A percentile compares a stretch with the other conserved stretches of the same genome.
These are phyloP conservation scores for Leccinum subgranulosum DNA, from an alignment of 768 basidiomycete genomes.

Conservation along the genomic window DNA sequence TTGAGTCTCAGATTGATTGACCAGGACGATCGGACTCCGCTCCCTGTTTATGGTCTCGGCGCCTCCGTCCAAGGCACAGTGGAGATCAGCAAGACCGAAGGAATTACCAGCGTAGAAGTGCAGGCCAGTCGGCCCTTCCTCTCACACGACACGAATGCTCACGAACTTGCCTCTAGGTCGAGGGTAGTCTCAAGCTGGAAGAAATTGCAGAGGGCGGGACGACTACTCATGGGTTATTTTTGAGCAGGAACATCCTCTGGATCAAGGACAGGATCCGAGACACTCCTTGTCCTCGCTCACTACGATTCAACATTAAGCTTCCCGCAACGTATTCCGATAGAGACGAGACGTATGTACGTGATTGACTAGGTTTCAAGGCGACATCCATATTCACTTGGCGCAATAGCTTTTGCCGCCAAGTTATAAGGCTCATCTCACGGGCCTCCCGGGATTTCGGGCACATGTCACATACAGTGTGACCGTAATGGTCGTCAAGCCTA, in stretches of 20 bases:
- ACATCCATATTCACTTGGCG: conserved; percentile 2
- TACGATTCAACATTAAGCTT: conserved; percentile 54
- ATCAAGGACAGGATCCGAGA: conserved; percentile 40
- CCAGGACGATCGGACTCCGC: conserved; percentile 46
- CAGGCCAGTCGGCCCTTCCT: conserved; percentile 40
- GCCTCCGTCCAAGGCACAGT: conserved; percentile 54
- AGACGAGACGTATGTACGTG: conserved; percentile 56
- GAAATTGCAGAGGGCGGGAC: conserved; percentile 70
- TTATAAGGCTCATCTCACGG: conserved; percentile 62
- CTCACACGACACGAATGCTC: neutral
- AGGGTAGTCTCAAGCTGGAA: conserved; percentile 55
- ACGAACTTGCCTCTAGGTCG: conserved; percentile 41
- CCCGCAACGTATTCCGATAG: conserved; percentile 58
- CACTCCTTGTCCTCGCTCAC: conserved; percentile 46
- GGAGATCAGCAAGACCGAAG: conserved; percentile 52
- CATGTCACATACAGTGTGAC: conserved; percentile 60
- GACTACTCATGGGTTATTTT: conserved; percentile 47
- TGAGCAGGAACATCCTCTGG: conserved; percentile 57
- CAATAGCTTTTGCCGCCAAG: conserved; percentile 67
- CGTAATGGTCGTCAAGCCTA: conserved; percentile 49
- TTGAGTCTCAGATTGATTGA: conserved; percentile 48
- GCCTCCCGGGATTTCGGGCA: conserved; percentile 70
- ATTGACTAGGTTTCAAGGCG: neutral
- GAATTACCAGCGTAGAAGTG: conserved; percentile 59
- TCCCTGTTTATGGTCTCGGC: conserved; percentile 59